Evolutionary conservation across 306 rosid species (phyloP).

Genomic region (Potentilla sterilis): DNA sequence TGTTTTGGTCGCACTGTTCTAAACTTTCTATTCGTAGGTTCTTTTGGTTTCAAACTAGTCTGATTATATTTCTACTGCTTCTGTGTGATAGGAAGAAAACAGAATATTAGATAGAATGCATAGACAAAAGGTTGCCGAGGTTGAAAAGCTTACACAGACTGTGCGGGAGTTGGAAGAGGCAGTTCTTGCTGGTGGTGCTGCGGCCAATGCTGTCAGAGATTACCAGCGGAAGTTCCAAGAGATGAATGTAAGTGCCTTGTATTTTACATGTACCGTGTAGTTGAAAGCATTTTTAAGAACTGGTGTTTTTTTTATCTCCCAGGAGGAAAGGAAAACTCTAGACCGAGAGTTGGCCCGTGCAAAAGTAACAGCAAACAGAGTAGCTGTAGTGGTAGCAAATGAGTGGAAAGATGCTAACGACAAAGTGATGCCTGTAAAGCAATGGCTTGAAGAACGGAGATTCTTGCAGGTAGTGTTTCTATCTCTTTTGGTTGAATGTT

Average conservation of each 20-base stretch:
- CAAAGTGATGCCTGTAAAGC: conserved; percentile 99
- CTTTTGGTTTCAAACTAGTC: conserved; percentile 12
- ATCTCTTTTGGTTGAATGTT: conserved; percentile 3
- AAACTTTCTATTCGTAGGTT: neutral
- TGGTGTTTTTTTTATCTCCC: conserved; percentile 30
- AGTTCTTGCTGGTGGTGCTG: conserved; percentile 99
- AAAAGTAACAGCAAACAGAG: conserved; percentile 96
- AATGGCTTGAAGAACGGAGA: conserved; percentile 98
- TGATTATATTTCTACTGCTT: conserved; percentile 23
- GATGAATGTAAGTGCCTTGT: conserved; percentile 74
- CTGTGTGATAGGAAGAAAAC: conserved; percentile 79
- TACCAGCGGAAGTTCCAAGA: conserved; percentile 98
- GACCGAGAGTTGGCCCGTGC: conserved; percentile 99
- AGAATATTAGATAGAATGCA: conserved; percentile 98
- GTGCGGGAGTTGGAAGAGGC: conserved; percentile 99
- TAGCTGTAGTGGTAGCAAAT: conserved; percentile 94
- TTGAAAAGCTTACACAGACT: conserved; percentile 97
- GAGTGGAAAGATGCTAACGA: conserved; percentile 99
- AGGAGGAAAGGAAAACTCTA: conserved; percentile 97
- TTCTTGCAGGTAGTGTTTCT: conserved; percentile 65
- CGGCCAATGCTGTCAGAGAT: conserved; percentile 99
- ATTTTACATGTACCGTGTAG: conserved; percentile 14
- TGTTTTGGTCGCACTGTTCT: neutral
- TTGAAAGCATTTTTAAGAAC: conserved; percentile 20
- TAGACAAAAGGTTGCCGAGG: conserved; percentile 97